Conservation (phyloP, 2,329 filamentous ascomycete genomes). For the Mycocentrospora acerina region DNA sequence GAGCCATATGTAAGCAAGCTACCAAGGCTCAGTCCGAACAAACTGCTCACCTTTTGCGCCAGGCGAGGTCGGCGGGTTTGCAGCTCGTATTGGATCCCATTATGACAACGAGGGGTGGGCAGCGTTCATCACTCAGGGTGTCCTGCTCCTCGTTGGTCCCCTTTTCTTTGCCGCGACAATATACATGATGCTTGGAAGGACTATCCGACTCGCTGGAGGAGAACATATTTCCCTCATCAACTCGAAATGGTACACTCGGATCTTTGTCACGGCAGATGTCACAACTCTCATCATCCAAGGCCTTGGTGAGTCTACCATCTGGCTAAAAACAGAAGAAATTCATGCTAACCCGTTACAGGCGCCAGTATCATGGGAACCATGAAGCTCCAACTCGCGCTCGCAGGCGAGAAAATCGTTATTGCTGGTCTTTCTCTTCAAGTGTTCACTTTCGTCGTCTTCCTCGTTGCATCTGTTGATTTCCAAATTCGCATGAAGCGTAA, state of each 20-base stretch:
- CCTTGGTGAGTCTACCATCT: slow-evolving; percentile 18
- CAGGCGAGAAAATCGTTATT: slow-evolving; percentile 37
- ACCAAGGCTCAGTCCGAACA: too few relatives aligned
- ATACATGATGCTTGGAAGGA: slow-evolving; percentile 50
- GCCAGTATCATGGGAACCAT: slow-evolving; percentile 37
- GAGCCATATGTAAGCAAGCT: slow-evolving; percentile 24
- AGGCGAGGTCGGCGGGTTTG: slow-evolving; percentile 48
- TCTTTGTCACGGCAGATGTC: slow-evolving; percentile 33
- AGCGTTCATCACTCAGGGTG: slow-evolving; percentile 47
- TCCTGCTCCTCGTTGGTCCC: slow-evolving; percentile 47
- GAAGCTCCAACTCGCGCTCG: slow-evolving; percentile 32
- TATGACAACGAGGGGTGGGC: slow-evolving; percentile 39
- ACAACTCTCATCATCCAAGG: slow-evolving; percentile 33
- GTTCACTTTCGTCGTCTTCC: slow-evolving; percentile 34
- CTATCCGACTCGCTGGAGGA: slow-evolving; percentile 35
- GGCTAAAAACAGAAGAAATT: slow-evolving; percentile 1
- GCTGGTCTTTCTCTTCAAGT: slow-evolving; percentile 38
- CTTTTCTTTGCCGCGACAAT: slow-evolving; percentile 50
- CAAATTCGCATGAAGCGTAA: slow-evolving; percentile 29
- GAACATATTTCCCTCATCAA: slow-evolving; percentile 28
- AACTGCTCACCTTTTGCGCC: neutral
- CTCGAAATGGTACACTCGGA: slow-evolving; percentile 30
- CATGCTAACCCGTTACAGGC: slow-evolving; percentile 15
- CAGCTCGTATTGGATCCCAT: slow-evolving; percentile 42
- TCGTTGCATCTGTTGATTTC: slow-evolving; percentile 32